phyloP scores from a whole-genome alignment of 176 grass and related monocot species.

The Cymbopogon citratus region DNA sequence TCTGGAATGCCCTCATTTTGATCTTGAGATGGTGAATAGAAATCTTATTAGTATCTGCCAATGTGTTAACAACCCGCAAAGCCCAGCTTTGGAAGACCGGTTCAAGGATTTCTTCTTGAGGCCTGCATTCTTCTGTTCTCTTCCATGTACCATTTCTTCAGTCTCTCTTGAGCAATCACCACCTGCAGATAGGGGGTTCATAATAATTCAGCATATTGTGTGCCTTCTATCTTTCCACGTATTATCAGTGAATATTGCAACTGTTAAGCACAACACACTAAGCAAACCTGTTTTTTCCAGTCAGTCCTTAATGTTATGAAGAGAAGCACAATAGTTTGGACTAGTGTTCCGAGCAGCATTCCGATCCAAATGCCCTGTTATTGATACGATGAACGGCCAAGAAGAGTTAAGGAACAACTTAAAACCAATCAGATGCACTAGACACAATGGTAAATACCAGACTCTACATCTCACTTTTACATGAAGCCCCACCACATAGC shows the following conservation, averaged over 20 bases:
- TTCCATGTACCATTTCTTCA: conserved; percentile 58
- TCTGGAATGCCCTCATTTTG: neutral
- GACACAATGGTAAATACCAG: neutral
- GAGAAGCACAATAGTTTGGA: conserved; percentile 63
- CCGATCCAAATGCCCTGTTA: conserved; percentile 87
- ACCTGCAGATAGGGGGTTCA: conserved; percentile 35
- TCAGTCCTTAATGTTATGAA: conserved; percentile 58
- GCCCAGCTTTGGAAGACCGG: neutral
- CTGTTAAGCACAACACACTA: neutral
- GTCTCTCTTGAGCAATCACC: conserved; percentile 37
- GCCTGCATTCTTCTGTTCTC: conserved; percentile 24
- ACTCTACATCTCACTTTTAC: conserved; percentile 39
- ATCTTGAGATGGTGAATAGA: neutral
- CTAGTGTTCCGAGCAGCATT: conserved; percentile 72
- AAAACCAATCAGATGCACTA: neutral
- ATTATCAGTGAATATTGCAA: neutral
- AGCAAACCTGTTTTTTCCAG: conserved; percentile 61
- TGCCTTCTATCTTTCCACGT: neutral
- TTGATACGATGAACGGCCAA: neutral
- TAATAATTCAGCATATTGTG: neutral
- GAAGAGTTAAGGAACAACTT: neutral
- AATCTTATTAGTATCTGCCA: neutral
- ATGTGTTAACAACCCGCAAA: neutral
- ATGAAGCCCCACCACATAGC: conserved; percentile 52
- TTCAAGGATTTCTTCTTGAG: conserved; percentile 3